These are phyloP conservation scores for Aspergillus ellipticus DNA, from an alignment of 495 filamentous ascomycete genomes.

Conservation along the genomic window DNA sequence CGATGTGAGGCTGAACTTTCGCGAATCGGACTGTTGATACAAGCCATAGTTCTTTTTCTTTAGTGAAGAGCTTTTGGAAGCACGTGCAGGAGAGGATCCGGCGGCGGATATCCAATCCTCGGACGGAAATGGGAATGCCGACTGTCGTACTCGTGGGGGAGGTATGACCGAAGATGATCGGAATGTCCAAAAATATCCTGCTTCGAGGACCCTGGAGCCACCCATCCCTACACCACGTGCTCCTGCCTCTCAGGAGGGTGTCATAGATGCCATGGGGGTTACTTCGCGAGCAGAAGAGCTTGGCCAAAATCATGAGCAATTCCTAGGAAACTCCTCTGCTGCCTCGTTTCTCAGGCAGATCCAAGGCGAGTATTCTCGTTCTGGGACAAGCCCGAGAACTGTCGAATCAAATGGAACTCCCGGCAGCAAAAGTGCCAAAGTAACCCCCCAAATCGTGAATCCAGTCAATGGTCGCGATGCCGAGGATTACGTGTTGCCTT, in stretches of 20 bases:
- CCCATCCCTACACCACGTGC: background rate
- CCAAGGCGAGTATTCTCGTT: no score
- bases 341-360: background rate
- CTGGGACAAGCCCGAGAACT: background rate
- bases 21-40: no score
- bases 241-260: background rate
- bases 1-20: background rate
- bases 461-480: no score
- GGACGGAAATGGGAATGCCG: no score
- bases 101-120: no score
- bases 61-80: no score
- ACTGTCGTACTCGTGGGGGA: no score
- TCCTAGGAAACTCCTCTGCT: conserved; percentile 1
- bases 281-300: background rate
- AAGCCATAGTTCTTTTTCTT: no score
- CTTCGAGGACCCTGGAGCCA: background rate
- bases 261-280: background rate
- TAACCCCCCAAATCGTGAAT: no score
- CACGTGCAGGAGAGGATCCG: no score
- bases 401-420: background rate
- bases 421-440: no score
- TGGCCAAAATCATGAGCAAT: background rate
- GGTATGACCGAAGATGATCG: no score
- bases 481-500: conserved; percentile 33
- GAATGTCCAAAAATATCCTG: background rate